phyloP scores from a whole-genome alignment of 257 asterid species.

The Apocynum venetum region DNA sequence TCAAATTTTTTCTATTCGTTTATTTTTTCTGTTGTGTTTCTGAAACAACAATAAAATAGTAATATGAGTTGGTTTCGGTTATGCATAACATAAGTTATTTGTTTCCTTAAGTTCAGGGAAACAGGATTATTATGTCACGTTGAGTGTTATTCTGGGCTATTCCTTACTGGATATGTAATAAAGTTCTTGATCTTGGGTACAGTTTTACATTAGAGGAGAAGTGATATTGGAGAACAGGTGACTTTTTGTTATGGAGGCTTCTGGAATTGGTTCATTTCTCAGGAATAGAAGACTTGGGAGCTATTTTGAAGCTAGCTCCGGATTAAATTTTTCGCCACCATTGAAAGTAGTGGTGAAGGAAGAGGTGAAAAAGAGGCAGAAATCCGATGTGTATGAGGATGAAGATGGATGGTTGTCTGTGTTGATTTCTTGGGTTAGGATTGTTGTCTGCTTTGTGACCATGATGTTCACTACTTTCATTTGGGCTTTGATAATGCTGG shows the following conservation, averaged over 20 bases:
- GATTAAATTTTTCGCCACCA: conserved; percentile 1
- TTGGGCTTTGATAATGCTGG: conserved; percentile 41
- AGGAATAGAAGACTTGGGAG: conserved; percentile 34
- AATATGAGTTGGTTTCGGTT: too few relatives aligned
- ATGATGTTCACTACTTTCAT: conserved; percentile 38
- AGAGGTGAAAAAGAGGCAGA: conserved; percentile 10
- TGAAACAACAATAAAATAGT: background rate
- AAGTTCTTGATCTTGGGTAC: background rate
- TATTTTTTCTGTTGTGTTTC: background rate
- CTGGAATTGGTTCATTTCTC: conserved; percentile 21
- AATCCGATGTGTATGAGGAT: conserved; percentile 12
- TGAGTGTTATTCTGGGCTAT: background rate
- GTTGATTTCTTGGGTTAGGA: conserved; percentile 39
- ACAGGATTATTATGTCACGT: background rate
- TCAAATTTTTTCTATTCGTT: too few relatives aligned
- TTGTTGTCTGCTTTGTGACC: conserved; percentile 30
- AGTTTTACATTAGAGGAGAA: background rate
- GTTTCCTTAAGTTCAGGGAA: background rate
- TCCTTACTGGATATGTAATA: background rate
- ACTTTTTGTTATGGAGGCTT: conserved; percentile 26
- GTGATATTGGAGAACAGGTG: background rate
- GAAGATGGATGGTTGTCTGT: conserved; percentile 28
- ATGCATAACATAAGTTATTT: too few relatives aligned
- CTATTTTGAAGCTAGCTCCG: conserved; percentile 22
- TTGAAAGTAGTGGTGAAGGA: conserved; percentile 15